Percentiles rank a stretch among this genome's conserved stretches.
These are phyloP conservation scores for Neolentinus lepideus DNA, from an alignment of 1,284 basidiomycete species.

Conservation along the genomic window DNA sequence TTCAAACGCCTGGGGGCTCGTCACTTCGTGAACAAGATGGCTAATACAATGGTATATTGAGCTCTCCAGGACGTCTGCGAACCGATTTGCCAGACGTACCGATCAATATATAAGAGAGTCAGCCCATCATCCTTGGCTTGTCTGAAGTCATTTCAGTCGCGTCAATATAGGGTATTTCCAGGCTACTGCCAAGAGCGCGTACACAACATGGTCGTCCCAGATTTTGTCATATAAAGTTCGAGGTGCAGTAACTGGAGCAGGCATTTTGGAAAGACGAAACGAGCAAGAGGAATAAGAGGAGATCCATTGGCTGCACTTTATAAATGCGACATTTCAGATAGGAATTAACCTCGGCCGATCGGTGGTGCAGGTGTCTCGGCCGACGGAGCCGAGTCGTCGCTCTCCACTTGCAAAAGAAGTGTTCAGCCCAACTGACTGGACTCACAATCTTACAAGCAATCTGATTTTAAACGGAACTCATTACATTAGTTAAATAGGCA, in stretches of 20 bases:
- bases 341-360: constrained; percentile 1
- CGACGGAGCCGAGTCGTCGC: background rate
- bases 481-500: too few species aligned
- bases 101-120: constrained; percentile 89
- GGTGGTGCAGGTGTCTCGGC: background rate
- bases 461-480: too few species aligned
- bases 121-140: constrained; percentile 77
- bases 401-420: too few species aligned
- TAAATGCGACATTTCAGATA: background rate
- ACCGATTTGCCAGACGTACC: constrained; percentile 36
- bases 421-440: background rate
- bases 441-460: background rate
- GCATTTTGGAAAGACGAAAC: constrained; percentile 33
- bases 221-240: constrained; percentile 94
- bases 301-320: background rate
- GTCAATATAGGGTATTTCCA: constrained; percentile 1
- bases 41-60: constrained; percentile 30
- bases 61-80: background rate
- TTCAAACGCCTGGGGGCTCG: constrained; percentile 94
- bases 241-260: constrained; percentile 47
- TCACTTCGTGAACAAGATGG: constrained; percentile 94
- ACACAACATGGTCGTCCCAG: constrained; percentile 95
- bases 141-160: constrained; percentile 28
- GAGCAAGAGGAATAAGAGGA: background rate
- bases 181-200: constrained; percentile 4